Conservation (phyloP, 768 basidiomycete species). For the Macrolepiota dolichaula region DNA sequence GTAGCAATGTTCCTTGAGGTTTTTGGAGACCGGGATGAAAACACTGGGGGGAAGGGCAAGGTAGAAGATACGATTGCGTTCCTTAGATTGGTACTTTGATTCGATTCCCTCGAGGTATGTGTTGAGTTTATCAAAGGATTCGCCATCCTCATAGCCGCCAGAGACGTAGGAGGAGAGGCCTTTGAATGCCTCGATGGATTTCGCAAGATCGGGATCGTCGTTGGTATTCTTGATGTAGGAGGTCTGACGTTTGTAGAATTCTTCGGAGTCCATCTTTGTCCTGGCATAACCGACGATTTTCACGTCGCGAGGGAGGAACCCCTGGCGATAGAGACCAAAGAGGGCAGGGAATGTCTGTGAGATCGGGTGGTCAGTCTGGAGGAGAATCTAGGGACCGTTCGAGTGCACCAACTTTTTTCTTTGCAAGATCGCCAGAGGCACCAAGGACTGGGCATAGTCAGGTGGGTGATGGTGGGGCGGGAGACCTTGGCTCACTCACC, state of each 20-base stretch:
- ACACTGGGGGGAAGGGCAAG: conserved; percentile 97
- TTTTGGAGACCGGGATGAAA: conserved; percentile 84
- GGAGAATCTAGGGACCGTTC: neutral
- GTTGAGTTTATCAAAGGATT: conserved; percentile 75
- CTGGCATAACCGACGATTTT: conserved; percentile 97
- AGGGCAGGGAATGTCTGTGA: conserved; percentile 90
- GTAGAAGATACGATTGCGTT: conserved; percentile 88
- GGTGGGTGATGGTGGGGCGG: neutral
- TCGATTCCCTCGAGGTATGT: conserved; percentile 79
- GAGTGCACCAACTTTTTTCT: conserved; percentile 78
- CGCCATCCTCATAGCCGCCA: conserved; percentile 85
- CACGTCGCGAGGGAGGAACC: conserved; percentile 76
- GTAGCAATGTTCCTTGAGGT: conserved; percentile 83
- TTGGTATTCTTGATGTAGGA: conserved; percentile 82
- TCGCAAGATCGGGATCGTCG: conserved; percentile 52
- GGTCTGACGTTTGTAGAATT: conserved; percentile 81
- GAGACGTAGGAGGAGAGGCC: conserved; percentile 74
- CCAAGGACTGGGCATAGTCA: conserved; percentile 65
- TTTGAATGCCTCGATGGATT: conserved; percentile 83
- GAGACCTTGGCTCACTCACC: conserved; percentile 44
- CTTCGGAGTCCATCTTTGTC: conserved; percentile 86
- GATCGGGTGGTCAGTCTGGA: conserved; percentile 8
- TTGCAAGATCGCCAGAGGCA: conserved; percentile 95
- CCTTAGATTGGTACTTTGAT: conserved; percentile 55
- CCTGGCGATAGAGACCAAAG: conserved; percentile 81